Evolutionary conservation across 257 asterid species (phyloP).

Genomic region (Asclepias syriaca): DNA sequence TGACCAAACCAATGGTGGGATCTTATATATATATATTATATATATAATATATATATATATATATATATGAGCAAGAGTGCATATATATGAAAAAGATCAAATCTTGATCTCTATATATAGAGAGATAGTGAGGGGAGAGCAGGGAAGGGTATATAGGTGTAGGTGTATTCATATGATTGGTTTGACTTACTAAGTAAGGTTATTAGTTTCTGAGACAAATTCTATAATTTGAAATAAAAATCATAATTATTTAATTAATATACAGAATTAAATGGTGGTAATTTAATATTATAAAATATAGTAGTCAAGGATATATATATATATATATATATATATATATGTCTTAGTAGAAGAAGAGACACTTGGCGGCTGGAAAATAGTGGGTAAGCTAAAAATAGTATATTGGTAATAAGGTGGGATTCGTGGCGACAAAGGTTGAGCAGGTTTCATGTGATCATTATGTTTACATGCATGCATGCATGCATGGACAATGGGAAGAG

Average conservation of each 20-base stretch:
- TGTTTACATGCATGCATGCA: not conserved
- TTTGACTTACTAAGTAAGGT: not conserved
- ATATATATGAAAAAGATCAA: not conserved
- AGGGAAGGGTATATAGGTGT: too few species aligned
- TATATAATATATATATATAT: too few species aligned
- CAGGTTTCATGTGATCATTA: not conserved
- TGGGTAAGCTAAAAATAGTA: not conserved
- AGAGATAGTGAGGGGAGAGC: not conserved
- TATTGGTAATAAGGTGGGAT: not conserved
- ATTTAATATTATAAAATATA: too few species aligned
- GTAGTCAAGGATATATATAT: too few species aligned
- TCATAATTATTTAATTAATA: too few species aligned
- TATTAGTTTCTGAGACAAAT: too few species aligned
- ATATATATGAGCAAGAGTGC: too few species aligned
- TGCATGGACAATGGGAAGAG: too few species aligned
- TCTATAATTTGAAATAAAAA: too few species aligned
- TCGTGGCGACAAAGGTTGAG: constrained; percentile 1
- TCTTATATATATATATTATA: not conserved
- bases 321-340: too few species aligned
- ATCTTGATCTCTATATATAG: not conserved
- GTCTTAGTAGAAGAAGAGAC: not conserved
- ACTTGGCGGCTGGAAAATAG: not conserved
- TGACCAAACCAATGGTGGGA: not conserved
- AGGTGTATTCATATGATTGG: not conserved
- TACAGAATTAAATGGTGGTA: too few species aligned